Conservation (phyloP, 75 land plant species). For the Selaginella moellendorffii region DNA sequence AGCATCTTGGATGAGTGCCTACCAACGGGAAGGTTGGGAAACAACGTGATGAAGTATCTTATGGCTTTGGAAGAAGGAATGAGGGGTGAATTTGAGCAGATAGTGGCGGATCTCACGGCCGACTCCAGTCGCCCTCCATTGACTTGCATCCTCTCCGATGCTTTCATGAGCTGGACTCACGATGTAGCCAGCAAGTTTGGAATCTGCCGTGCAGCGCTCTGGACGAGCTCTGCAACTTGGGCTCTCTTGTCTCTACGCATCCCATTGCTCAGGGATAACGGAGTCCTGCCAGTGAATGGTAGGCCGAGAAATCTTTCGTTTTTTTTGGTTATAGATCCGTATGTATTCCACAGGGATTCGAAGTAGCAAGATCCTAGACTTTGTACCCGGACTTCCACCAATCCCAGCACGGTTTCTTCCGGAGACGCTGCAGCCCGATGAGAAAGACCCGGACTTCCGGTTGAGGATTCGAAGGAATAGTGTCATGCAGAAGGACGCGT, state of each 20-base stretch:
- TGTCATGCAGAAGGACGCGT: background rate
- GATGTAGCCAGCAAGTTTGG: background rate
- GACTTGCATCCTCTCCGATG: background rate
- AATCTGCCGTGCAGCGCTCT: background rate
- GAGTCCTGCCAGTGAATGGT: background rate
- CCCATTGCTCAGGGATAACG: background rate
- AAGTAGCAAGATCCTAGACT: background rate
- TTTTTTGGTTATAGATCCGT: background rate
- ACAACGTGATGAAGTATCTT: too few relatives aligned
- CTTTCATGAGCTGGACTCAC: background rate
- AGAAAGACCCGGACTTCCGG: background rate
- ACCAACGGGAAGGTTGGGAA: too few relatives aligned
- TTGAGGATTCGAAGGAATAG: background rate
- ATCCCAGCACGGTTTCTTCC: background rate
- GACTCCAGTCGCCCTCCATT: background rate
- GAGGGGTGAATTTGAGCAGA: background rate
- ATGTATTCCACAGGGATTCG: background rate
- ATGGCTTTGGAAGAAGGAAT: too few relatives aligned
- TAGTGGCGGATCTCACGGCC: background rate
- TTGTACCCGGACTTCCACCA: background rate
- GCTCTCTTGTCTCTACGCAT: background rate
- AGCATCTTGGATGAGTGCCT: too few relatives aligned
- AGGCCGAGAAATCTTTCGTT: background rate
- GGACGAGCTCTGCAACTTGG: background rate
- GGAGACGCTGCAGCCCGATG: background rate